phyloP scores from a whole-genome alignment of 2,329 filamentous ascomycete species.

The Fusarium gaditjirri region DNA sequence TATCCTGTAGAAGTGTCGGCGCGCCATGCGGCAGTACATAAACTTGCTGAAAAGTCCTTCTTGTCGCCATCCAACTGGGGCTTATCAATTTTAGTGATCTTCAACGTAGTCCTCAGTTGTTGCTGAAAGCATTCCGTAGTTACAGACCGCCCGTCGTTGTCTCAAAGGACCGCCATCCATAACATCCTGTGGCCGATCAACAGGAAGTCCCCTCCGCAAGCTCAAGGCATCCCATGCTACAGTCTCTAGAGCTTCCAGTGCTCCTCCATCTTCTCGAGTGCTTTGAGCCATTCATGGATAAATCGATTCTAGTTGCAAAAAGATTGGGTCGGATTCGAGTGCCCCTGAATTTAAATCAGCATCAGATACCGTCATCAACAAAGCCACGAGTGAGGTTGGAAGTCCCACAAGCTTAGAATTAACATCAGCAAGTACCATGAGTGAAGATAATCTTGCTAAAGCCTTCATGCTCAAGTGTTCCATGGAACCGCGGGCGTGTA shows the following conservation, averaged over 20 bases:
- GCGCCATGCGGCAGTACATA: fast-evolving
- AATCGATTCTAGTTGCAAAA: too few relatives aligned
- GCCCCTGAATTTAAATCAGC: not conserved
- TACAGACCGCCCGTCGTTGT: fast-evolving
- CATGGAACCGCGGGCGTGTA: fast-evolving
- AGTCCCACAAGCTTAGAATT: fast-evolving
- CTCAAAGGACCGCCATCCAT: fast-evolving
- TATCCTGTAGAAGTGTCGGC: fast-evolving
- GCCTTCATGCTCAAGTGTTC: fast-evolving
- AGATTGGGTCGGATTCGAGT: not conserved
- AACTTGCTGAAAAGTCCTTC: fast-evolving
- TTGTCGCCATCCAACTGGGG: too few relatives aligned
- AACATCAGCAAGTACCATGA: fast-evolving
- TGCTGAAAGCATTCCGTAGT: not conserved
- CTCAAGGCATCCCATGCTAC: fast-evolving
- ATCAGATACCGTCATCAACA: fast-evolving
- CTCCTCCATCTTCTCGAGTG: fast-evolving
- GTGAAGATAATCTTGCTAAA: fast-evolving
- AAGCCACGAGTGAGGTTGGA: fast-evolving
- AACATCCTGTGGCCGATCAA: not conserved
- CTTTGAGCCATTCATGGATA: too few relatives aligned
- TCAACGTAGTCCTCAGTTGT: not conserved
- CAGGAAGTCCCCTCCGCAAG: fast-evolving
- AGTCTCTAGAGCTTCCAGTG: fast-evolving
- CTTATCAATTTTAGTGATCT: fast-evolving